These are phyloP conservation scores for Lentinus tigrinus DNA, from an alignment of 768 basidiomycete genomes.

Conservation along the genomic window DNA sequence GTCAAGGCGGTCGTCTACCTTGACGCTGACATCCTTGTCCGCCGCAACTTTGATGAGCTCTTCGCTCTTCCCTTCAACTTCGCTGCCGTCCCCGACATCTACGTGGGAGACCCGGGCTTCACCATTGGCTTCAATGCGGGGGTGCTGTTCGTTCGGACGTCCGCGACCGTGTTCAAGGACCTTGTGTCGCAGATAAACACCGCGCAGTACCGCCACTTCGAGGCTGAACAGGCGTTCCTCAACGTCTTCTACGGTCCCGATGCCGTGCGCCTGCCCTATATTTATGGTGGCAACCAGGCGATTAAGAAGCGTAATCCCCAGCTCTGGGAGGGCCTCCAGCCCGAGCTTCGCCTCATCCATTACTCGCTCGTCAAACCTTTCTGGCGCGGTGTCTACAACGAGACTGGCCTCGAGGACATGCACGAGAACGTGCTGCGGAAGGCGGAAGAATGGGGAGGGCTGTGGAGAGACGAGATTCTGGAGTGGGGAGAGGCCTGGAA, in stretches of 20 bases:
- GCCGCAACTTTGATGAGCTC: constrained; percentile 40
- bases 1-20: constrained; percentile 36
- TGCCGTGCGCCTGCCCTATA: constrained; percentile 33
- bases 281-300: constrained; percentile 39
- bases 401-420: constrained; percentile 21
- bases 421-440: constrained; percentile 20
- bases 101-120: constrained; percentile 29
- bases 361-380: constrained; percentile 34
- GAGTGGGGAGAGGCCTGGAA: constrained; percentile 34
- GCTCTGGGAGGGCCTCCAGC: constrained; percentile 32
- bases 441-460: constrained; percentile 17
- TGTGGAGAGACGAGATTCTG: constrained; percentile 30
- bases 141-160: constrained; percentile 33
- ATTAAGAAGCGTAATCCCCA: constrained; percentile 30
- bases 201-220: constrained; percentile 28
- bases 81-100: constrained; percentile 40
- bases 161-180: constrained; percentile 24
- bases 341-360: constrained; percentile 35
- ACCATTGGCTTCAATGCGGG: constrained; percentile 38
- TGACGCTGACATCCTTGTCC: constrained; percentile 40
- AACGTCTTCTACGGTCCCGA: constrained; percentile 36
- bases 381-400: constrained; percentile 6
- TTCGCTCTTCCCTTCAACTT: constrained; percentile 39
- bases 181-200: constrained; percentile 31
- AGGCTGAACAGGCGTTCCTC: constrained; percentile 39